Base-by-base conservation (phyloP, 768 basidiomycete genomes). In the Cyclocybe aegerita region DNA sequence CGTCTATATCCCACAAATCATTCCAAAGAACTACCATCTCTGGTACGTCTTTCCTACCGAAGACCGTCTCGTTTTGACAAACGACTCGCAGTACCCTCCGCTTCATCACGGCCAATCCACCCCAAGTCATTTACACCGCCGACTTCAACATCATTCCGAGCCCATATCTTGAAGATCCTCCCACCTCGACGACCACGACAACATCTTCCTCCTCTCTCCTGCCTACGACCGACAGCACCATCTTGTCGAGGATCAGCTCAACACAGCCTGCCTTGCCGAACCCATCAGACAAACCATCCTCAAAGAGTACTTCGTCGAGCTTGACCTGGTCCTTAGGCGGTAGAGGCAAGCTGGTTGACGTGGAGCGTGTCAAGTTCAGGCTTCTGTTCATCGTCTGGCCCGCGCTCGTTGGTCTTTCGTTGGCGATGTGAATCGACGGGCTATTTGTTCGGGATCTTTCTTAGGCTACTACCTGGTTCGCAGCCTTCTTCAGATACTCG, bases 351-450 rank as follows among this genome's bases (percentile, higher is more conserved):
- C 14, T 42, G 15, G 39, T 54, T 11, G 52, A 71, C 44, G 51
- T 68, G 14, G 73, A 70, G 45, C 65, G 63, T 56, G 59, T 72
- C 52, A 76, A 72, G 55, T 79, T 80, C 60, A 63, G 73, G 8
- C 52, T 81, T 41, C 69, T 79, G 52, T 80, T 79, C 48, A 68
- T 83, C 52, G 63, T 79, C 16, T 83, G 81, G 78, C 80, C 82
- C 32, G 72, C 78, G 6, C 60, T 84, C 45, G 68, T 83, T 47
- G 83, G 82, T 2, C 64, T 82, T 39, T 73, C 77, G 33, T 75
- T 85, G 76, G 79, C 80, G 4, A 57, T 81, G 42, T 83, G 46
- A 58, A 5, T 33, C 12, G 9, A 12, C 33, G 7, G 17, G n/a
- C 17, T 3, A 17, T 15, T 8, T 41, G 39, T 23, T 41, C 23